Evolutionary conservation across 768 basidiomycete species (phyloP), one percentile per base, ranked within the genome.

Genomic region (Tulasnella sp.): DNA sequence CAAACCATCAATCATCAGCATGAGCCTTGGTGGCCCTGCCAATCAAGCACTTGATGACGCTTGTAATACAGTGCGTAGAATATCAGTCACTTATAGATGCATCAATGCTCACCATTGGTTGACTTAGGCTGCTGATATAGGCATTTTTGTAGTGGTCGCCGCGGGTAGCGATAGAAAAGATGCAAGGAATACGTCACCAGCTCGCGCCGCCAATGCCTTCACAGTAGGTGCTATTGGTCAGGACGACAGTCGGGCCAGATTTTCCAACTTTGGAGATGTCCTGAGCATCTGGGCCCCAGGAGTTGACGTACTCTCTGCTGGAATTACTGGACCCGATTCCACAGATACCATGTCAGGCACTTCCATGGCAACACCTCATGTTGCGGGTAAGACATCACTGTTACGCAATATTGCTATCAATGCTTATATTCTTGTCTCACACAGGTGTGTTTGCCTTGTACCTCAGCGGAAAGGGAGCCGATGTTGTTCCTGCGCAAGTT

Each of bases 1-100:
- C 0, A 55, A 60, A 16, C 67, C 70, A 3, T 62, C 63, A 0
- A 60, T 71, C 37, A 65, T 63, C 4, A 64, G 61, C 15, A 64
- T 69, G 65, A 69, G 67, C 42, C 60, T 69, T 6, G 67, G 67
- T 24, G 68, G 68, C 25, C 35, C 52, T 28, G 59, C 57, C 1
- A 45, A 47, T 27, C 56, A 54, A 1, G 53, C 65, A 4, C 33
- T 69, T 4, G 65, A 71, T 51, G 58, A 58, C 35, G 67, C 69
- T 2, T 65, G 67, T 7, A 48, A 56, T 20, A 34, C 58, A 25
- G 60, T 58, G 48, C n/a, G 54, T 45, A n/a, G n/a, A n/a, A n/a
- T n/a, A n/a, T 15, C 27, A 7, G 25, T 45, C 16, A n/a, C n/a
- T 6, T 45, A 6, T 27, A 12, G 20, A 31, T n/a, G 16, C 8